These are phyloP conservation scores for Lycium barbarum DNA, from an alignment of 257 asterid species.

Conservation along the genomic window DNA sequence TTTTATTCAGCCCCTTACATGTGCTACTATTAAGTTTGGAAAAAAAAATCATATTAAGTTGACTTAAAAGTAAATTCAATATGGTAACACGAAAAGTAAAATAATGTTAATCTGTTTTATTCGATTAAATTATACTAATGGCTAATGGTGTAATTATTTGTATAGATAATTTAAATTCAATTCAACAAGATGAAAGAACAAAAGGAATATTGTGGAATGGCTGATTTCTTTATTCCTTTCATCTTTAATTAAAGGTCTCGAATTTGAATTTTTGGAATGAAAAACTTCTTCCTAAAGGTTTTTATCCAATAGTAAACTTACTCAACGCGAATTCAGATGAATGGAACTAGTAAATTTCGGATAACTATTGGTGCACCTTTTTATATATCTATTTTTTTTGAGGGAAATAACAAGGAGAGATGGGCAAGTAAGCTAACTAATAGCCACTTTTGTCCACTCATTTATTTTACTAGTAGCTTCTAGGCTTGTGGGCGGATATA, in stretches of 20 bases:
- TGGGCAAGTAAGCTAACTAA: not conserved
- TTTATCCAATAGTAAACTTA: too few species aligned
- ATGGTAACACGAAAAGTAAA: too few species aligned
- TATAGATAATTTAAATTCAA: not conserved
- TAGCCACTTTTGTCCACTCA: constrained; percentile 15
- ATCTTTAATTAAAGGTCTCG: too few species aligned
- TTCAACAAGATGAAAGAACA: not conserved
- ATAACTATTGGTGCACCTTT: not conserved
- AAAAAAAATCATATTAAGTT: not conserved
- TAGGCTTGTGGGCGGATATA: not conserved
- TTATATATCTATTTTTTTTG: not conserved
- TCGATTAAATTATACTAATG: too few species aligned
- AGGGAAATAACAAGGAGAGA: not conserved
- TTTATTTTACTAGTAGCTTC: not conserved
- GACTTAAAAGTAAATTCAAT: not conserved
- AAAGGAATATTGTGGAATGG: too few species aligned
- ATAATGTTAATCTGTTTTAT: too few species aligned
- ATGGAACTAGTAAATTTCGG: not conserved
- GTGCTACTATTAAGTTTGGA: not conserved
- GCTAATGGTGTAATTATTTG: too few species aligned
- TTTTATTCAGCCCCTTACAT: not conserved
- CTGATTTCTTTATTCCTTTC: too few species aligned
- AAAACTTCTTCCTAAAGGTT: too few species aligned
- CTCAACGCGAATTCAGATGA: not conserved
- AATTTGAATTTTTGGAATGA: too few species aligned